Evolutionary conservation across 257 asterid genomes (phyloP).

Genomic region (Pogostemon cablin): DNA sequence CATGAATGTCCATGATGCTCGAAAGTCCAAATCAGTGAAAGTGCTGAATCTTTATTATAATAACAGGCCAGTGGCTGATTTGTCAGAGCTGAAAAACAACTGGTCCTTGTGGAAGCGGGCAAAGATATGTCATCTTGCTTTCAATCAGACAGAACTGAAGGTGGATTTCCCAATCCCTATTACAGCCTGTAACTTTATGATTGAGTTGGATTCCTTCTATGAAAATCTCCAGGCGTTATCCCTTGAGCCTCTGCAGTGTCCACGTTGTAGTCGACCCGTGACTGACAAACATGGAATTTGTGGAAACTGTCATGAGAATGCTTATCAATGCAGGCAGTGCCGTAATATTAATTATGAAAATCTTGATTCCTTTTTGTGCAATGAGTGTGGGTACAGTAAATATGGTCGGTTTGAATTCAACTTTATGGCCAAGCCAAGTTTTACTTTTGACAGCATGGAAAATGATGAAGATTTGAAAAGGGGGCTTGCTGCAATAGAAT

Average conservation of each 20-base stretch:
- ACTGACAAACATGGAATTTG: slow-evolving; percentile 98
- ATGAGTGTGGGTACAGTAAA: slow-evolving; percentile 98
- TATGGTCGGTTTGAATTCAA: slow-evolving; percentile 98
- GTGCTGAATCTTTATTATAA: slow-evolving; percentile 95
- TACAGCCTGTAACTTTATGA: slow-evolving; percentile 98
- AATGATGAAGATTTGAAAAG: slow-evolving; percentile 99
- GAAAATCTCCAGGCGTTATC: slow-evolving; percentile 99
- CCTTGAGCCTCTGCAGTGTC: slow-evolving; percentile 98
- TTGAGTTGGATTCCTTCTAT: slow-evolving; percentile 93
- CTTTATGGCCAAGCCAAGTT: slow-evolving; percentile 99
- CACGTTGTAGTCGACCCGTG: slow-evolving; percentile 98
- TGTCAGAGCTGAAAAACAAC: slow-evolving; percentile 94
- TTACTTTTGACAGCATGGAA: slow-evolving; percentile 96
- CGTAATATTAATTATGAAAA: slow-evolving; percentile 98
- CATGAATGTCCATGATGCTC: slow-evolving; percentile 98
- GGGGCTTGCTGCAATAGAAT: slow-evolving; percentile 93
- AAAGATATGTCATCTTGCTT: slow-evolving; percentile 88
- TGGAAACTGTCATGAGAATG: slow-evolving; percentile 96
- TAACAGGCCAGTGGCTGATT: slow-evolving; percentile 98
- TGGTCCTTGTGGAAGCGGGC: slow-evolving; percentile 99
- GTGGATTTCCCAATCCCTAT: slow-evolving; percentile 96
- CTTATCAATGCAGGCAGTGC: slow-evolving; percentile 99
- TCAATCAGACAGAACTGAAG: slow-evolving; percentile 94
- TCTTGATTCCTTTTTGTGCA: slow-evolving; percentile 95
- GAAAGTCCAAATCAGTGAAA: slow-evolving; percentile 95